Evolutionary conservation across 1,284 basidiomycete genomes (phyloP), one percentile per base, ranked within the genome.

Genomic region (Malassezia arunalokei): DNA sequence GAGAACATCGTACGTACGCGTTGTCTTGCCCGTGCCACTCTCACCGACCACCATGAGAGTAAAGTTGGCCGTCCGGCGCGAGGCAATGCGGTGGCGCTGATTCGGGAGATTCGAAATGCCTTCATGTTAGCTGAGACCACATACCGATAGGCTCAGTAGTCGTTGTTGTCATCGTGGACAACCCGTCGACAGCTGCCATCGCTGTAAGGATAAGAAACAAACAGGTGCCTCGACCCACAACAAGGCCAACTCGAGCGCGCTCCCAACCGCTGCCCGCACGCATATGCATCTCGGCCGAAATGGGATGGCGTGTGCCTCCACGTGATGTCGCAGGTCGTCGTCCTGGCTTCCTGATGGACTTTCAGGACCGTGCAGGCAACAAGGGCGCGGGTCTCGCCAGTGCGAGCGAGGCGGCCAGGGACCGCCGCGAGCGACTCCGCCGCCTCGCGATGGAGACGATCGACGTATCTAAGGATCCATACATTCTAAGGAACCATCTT

Each of bases 21-120:
- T 73, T 14, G 67, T 69, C 58, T 69, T 69, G 27, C 69, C 64
- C 12, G 66, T 59, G 37, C 64, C 64, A 43, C 48, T 80, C 86
- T 76, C 73, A 86, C 90, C 92, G 56, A 96, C 92, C 32, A 96
- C 94, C 92, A 99, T 99, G 70, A 99, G 82, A 51, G 94, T 98
- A 77, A 98, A 96, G 79, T 96, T 91, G 24, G 87, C 87, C 57
- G 94, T 92, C 66, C 80, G 83, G 79, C 96, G 92, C 63, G 90
- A 90, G 64, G 96, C 91, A 44, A 72, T 71, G 56, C 68, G 66
- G 66, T 73, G 70, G 44, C 68, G 55, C 62, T 96, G 92, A 80
- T 96, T 96, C 57, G 92, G 92, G 66, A 96, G 79, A 78, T 96
- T 96, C 74, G 83, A 83, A 73, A 89, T 90, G 64, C 75, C 73